A percentile compares a stretch with the other conserved stretches of the same genome.
Conservation (phyloP, 164 flowering plant species). For the Tetracentron sinense region DNA sequence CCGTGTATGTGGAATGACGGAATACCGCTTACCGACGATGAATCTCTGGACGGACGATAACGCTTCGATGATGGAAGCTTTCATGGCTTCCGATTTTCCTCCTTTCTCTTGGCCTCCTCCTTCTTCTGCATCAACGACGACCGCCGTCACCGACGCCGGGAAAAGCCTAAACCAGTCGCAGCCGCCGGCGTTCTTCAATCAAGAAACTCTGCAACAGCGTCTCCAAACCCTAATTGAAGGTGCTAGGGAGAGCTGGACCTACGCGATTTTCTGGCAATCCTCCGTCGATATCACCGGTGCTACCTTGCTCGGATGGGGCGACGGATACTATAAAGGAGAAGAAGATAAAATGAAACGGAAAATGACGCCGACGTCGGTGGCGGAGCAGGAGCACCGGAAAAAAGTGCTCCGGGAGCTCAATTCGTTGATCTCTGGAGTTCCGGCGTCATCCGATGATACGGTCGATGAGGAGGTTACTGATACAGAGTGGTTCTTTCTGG, state of each 20-base stretch:
- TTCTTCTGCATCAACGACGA: slow-evolving; percentile 30
- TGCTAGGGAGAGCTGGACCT: slow-evolving; percentile 76
- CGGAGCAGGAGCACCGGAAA: slow-evolving; percentile 73
- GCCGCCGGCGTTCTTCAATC: slow-evolving; percentile 32
- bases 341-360: slow-evolving; percentile 36
- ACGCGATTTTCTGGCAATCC: slow-evolving; percentile 93
- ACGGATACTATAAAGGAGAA: slow-evolving; percentile 87
- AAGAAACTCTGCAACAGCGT: slow-evolving; percentile 79
- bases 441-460: slow-evolving; percentile 37
- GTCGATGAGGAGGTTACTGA: slow-evolving; percentile 90
- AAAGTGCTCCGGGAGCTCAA: slow-evolving; percentile 76
- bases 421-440: slow-evolving; percentile 57
- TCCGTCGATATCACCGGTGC: slow-evolving; percentile 47
- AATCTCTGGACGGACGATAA: slow-evolving; percentile 76
- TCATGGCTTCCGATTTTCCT: slow-evolving; percentile 60
- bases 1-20: slow-evolving; percentile 27
- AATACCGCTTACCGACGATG: slow-evolving; percentile 44
- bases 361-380: slow-evolving; percentile 27
- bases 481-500: slow-evolving; percentile 88
- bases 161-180: slow-evolving; percentile 1
- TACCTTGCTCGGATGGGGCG: slow-evolving; percentile 72
- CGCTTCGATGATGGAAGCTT: slow-evolving; percentile 75
- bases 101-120: slow-evolving; percentile 45
- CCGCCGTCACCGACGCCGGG: slow-evolving; percentile 8
- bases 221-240: slow-evolving; percentile 70